Conservation (phyloP, 2,329 filamentous ascomycete species). For the Phoma sp. region DNA sequence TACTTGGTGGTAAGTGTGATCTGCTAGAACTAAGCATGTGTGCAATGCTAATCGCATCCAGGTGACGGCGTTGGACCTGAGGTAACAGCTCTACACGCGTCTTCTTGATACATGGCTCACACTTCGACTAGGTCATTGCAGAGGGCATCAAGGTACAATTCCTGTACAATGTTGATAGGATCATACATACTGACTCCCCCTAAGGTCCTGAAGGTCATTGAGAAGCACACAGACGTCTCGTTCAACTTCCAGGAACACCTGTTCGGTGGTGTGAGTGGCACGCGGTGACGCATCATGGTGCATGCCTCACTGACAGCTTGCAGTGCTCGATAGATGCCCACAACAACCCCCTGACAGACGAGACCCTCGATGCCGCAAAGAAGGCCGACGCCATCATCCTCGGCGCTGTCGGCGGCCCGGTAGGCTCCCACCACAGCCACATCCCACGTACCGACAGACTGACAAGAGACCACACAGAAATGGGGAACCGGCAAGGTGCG, state of each 20-base stretch:
- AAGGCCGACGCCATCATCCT: slow-evolving; percentile 87
- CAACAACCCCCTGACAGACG: slow-evolving; percentile 79
- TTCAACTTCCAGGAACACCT: slow-evolving; percentile 92
- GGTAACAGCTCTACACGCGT: slow-evolving; percentile 33
- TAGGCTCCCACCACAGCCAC: slow-evolving; percentile 45
- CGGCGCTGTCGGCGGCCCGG: slow-evolving; percentile 91
- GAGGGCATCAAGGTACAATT: slow-evolving; percentile 79
- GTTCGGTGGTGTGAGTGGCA: slow-evolving; percentile 80
- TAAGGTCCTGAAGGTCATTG: slow-evolving; percentile 79
- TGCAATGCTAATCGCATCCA: slow-evolving; percentile 27
- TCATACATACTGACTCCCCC: not conserved
- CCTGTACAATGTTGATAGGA: not conserved
- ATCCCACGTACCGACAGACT: slow-evolving; percentile 1
- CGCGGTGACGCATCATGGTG: not conserved
- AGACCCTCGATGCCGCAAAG: slow-evolving; percentile 82
- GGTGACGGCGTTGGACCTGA: slow-evolving; percentile 52
- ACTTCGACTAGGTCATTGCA: slow-evolving; percentile 69
- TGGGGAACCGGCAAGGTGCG: slow-evolving; percentile 90
- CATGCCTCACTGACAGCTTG: slow-evolving; percentile 4
- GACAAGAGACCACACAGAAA: slow-evolving; percentile 59
- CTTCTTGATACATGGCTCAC: slow-evolving; percentile 24
- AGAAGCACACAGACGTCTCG: slow-evolving; percentile 74
- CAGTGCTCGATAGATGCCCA: slow-evolving; percentile 88
- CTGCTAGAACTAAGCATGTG: not conserved
- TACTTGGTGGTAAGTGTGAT: slow-evolving; percentile 45